Conservation (phyloP, 2,329 filamentous ascomycete species). For the Talaromyces sp. region DNA sequence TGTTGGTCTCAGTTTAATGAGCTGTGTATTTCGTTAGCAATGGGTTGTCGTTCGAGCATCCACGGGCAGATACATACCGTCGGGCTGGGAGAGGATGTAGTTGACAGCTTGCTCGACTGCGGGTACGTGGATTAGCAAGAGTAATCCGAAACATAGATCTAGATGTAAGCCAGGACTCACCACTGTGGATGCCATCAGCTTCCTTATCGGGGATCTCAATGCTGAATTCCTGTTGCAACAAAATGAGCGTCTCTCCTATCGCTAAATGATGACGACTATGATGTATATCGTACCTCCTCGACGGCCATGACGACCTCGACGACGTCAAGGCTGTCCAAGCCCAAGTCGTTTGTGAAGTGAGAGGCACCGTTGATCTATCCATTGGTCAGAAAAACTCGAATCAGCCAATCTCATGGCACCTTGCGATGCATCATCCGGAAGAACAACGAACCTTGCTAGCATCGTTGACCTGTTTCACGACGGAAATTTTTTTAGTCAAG, state of each 20-base stretch:
- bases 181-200: constrained; percentile 86
- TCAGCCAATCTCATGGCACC: background rate
- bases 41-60: constrained; percentile 1
- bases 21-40: constrained; percentile 18
- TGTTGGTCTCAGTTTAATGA: constrained; percentile 29
- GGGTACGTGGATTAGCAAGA: constrained; percentile 12
- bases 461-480: constrained; percentile 28
- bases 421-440: background rate
- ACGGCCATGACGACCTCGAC: constrained; percentile 99
- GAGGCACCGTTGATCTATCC: constrained; percentile 71
- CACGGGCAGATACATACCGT: constrained; percentile 59
- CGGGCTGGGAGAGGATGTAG: constrained; percentile 89
- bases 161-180: constrained; percentile 50
- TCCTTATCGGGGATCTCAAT: constrained; percentile 99
- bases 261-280: background rate
- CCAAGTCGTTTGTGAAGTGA: constrained; percentile 96
- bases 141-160: constrained; percentile 5
- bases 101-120: constrained; percentile 89
- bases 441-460: constrained; percentile 32
- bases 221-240: constrained; percentile 61
- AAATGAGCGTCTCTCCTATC: constrained; percentile 3
- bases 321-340: constrained; percentile 93
- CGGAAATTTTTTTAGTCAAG: background rate
- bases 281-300: constrained; percentile 67
- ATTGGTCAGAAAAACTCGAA: constrained; percentile 17